Evolutionary conservation across 768 basidiomycete genomes (phyloP).

Genomic region (Leccinum olivaceopallidum): DNA sequence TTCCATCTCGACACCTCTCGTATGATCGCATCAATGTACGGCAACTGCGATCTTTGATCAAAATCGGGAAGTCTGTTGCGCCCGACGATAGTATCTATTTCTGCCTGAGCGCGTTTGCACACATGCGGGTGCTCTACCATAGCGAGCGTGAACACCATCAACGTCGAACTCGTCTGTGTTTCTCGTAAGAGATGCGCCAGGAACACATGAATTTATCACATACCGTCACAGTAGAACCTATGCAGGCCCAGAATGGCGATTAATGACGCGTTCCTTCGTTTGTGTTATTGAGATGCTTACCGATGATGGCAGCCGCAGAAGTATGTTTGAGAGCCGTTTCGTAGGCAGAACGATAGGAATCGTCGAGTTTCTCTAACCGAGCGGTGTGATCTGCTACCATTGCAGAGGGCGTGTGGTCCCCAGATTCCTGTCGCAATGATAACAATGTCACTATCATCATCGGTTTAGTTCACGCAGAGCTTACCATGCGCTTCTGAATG

Average conservation of each 20-base stretch:
- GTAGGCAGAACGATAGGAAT: not conserved
- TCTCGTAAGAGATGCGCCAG: not conserved
- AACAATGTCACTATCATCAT: not conserved
- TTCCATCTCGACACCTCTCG: not conserved
- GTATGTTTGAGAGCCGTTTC: conserved; percentile 3
- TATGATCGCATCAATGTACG: not conserved
- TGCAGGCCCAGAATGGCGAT: too few species aligned
- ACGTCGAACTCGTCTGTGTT: not conserved
- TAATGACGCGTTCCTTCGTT: too few species aligned
- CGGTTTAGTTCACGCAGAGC: not conserved
- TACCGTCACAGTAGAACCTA: not conserved
- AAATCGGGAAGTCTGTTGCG: conserved; percentile 1
- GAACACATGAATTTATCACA: not conserved
- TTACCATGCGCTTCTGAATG: conserved; percentile 1
- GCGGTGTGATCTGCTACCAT: conserved; percentile 13
- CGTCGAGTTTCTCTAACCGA: conserved; percentile 9
- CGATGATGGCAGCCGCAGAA: conserved; percentile 7
- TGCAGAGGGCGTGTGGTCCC: not conserved
- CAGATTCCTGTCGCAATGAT: not conserved
- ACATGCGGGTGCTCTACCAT: not conserved
- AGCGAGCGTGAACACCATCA: not conserved
- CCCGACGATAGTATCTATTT: conserved; percentile 4
- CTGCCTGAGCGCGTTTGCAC: not conserved
- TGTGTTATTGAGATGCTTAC: conserved; percentile 1
- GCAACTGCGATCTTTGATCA: not conserved